Evolutionary conservation across 352 stramenopile genomes (phyloP), one percentile per base, ranked within the genome.

Genomic region (Labyrinthula sp.): DNA sequence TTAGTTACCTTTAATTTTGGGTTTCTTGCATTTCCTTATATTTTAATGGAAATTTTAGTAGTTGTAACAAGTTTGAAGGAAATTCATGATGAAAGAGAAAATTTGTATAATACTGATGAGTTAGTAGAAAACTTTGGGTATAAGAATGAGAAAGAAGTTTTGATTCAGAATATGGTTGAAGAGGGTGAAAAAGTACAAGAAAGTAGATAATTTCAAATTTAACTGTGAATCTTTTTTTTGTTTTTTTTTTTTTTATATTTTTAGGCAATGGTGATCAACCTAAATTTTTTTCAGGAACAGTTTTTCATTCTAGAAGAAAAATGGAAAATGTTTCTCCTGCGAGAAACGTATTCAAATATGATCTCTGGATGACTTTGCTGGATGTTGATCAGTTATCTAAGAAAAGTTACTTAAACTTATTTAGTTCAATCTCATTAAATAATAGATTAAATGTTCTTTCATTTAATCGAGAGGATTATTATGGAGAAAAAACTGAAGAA

Each of bases 361-460:
- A 43, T 3, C 31, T 52, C 9, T 52, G 43, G 43, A 52, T 52
- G 43, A n/a, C 34, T 0, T 20, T 52, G 9, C 17, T 52, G 3
- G 24, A 52, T 20, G 31, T 52, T 12, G n/a, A n/a, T 12, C 31
- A 52, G 43, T 31, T 47, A 7, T 26, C 29, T 10, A 4, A 3
- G 3, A 35, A 35, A n/a, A 38, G 12, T 6, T 31, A 31, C 1
- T 52, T 52, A 20, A 15, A 29, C 2, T n/a, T 8, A n/a, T 25
- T 7, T 1, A 22, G 6, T 2, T 50, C 43, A 12, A 25, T 52
- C 34, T 38, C 31, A 25, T 31, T 15, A 7, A 25, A 50, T 8
- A 4, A n/a, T 5, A 10, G 18, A 6, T 40, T 17, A 22, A 52
- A 52, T 15, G 0, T 52, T 28, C 43, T 52, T 17, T 50, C 30